These are phyloP conservation scores for Aspergillus uvarum DNA, from an alignment of 2,329 filamentous ascomycete species.

Conservation along the genomic window DNA sequence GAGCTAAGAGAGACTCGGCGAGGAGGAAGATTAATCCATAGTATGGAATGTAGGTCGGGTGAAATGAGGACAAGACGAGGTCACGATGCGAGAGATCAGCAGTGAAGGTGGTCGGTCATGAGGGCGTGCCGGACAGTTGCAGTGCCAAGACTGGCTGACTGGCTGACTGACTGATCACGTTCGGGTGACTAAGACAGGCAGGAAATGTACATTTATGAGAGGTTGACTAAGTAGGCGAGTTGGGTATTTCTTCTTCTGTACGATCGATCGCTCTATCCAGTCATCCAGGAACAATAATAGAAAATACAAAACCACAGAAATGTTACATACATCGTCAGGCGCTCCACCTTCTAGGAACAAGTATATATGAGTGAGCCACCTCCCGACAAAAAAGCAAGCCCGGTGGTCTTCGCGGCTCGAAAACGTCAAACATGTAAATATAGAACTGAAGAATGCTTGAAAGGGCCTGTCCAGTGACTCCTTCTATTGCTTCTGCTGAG, in stretches of 20 bases:
- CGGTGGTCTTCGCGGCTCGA: constrained; percentile 9
- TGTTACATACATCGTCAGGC: constrained; percentile 16
- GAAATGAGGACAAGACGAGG: constrained; percentile 15
- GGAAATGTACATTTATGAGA: neutral
- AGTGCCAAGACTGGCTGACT: constrained; percentile 5
- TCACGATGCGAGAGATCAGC: neutral
- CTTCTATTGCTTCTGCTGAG: constrained; percentile 8
- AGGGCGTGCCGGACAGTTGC: neutral
- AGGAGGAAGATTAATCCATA: constrained; percentile 16
- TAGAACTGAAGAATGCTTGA: constrained; percentile 1
- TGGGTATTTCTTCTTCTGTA: constrained; percentile 11
- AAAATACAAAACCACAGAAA: neutral
- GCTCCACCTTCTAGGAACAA: constrained; percentile 6
- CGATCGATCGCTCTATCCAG: constrained; percentile 20
- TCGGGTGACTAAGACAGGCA: constrained; percentile 7
- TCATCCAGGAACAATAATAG: constrained; percentile 5
- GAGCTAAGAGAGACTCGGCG: neutral
- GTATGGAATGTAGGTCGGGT: neutral
- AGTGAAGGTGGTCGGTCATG: constrained; percentile 5
- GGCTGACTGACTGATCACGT: constrained; percentile 3
- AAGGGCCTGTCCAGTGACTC: neutral
- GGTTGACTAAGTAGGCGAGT: constrained; percentile 8
- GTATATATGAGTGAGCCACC: constrained; percentile 7
- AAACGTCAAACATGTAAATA: constrained; percentile 8
- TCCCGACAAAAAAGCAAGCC: neutral